Percentiles rank a stretch among this genome's conserved stretches.
Evolutionary conservation across 495 filamentous ascomycete species (phyloP).

Genomic region (Aspergillus saccharolyticus): DNA sequence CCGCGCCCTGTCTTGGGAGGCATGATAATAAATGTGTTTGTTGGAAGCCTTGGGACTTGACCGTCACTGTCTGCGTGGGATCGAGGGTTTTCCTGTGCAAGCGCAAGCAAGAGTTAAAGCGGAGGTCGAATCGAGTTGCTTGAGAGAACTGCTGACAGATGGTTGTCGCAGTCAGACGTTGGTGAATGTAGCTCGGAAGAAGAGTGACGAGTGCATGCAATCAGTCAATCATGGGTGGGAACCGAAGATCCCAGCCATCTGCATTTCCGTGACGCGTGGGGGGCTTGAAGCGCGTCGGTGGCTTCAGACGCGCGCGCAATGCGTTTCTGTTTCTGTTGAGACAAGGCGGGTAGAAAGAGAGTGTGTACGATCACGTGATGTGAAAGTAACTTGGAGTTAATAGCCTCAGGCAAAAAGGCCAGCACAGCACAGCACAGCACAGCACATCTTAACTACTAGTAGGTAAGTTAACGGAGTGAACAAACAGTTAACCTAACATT

Average conservation of each 20-base stretch:
- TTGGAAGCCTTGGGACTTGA: neutral
- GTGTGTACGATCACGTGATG: constrained; percentile 10
- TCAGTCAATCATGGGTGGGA: neutral
- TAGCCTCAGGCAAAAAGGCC: constrained; percentile 18
- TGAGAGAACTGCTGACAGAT: too few relatives aligned
- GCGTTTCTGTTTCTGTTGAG: too few relatives aligned
- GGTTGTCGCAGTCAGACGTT: too few relatives aligned
- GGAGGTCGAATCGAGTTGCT: neutral
- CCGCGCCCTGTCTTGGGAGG: constrained; percentile 25
- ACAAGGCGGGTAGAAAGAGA: too few relatives aligned
- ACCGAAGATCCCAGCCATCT: constrained; percentile 9
- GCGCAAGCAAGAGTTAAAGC: neutral
- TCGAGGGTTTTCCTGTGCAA: neutral
- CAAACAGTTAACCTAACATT: too few relatives aligned
- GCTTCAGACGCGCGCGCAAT: constrained; percentile 13
- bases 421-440: too few relatives aligned
- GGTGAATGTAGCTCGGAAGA: too few relatives aligned
- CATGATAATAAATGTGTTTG: constrained; percentile 13
- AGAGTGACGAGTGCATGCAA: neutral
- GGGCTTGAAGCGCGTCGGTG: neutral
- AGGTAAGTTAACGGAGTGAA: too few relatives aligned
- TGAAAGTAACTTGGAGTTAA: neutral
- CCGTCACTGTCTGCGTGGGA: neutral
- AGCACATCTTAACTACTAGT: too few relatives aligned
- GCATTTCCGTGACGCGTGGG: constrained; percentile 14